phyloP scores from a whole-genome alignment of 2,329 filamentous ascomycete genomes.

The Arthroderma uncinatum region DNA sequence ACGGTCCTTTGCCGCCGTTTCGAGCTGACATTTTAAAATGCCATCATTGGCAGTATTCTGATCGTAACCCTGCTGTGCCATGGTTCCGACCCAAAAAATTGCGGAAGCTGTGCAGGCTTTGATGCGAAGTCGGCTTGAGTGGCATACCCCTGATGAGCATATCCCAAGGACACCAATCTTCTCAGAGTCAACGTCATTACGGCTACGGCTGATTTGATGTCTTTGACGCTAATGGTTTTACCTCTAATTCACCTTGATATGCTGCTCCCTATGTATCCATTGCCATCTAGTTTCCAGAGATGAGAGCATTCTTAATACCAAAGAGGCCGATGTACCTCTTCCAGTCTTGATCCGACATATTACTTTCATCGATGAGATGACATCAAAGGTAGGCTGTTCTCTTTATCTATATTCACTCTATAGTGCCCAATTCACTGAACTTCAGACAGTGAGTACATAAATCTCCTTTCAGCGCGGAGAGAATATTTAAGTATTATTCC shows the following conservation, averaged over 20 bases:
- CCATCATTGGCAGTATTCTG: not conserved
- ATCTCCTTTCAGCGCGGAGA: no score
- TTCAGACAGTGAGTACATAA: no score
- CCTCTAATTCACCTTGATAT: slow-evolving; percentile 30
- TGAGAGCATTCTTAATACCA: no score
- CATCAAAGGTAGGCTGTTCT: no score
- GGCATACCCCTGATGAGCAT: slow-evolving; percentile 29
- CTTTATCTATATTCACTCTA: no score
- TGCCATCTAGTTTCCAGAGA: no score
- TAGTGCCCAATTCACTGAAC: no score
- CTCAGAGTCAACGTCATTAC: slow-evolving; percentile 16
- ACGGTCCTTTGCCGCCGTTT: not conserved
- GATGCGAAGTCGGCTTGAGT: slow-evolving; percentile 32
- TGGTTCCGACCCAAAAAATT: slow-evolving; percentile 23
- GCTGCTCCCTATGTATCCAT: no score
- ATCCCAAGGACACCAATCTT: slow-evolving; percentile 33
- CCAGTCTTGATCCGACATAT: no score
- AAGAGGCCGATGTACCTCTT: no score
- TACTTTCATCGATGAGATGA: no score
- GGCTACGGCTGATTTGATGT: slow-evolving; percentile 26
- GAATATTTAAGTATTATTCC: no score
- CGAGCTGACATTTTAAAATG: not conserved
- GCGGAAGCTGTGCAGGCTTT: slow-evolving; percentile 28
- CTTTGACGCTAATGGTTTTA: slow-evolving; percentile 30
- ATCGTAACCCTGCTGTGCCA: not conserved